Conservation (phyloP, 306 rosid species). For the Inga laurina region DNA sequence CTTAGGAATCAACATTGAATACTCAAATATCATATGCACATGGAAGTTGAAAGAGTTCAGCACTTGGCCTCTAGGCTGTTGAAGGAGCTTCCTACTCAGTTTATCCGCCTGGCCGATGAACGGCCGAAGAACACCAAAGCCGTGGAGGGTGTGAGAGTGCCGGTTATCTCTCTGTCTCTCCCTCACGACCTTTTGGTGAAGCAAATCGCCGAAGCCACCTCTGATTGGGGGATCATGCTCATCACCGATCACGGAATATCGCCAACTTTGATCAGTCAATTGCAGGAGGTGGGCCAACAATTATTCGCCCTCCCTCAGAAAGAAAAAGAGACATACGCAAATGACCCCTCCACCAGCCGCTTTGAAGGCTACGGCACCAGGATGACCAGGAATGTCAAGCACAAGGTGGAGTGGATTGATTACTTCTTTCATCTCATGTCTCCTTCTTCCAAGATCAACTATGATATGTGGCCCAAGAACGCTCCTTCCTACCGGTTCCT, state of each 20-base stretch:
- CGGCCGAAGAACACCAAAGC: constrained; percentile 44
- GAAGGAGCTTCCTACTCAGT: constrained; percentile 38
- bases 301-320: constrained; percentile 56
- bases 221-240: constrained; percentile 58
- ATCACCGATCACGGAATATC: constrained; percentile 57
- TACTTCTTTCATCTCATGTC: constrained; percentile 55
- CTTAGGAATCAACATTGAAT: too few species aligned
- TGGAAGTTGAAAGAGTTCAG: constrained; percentile 41
- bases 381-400: constrained; percentile 54
- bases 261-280: constrained; percentile 36
- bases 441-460: constrained; percentile 53
- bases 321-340: constrained; percentile 60
- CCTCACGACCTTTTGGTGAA: constrained; percentile 27
- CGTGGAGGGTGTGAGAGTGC: constrained; percentile 30
- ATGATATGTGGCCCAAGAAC: constrained; percentile 49
- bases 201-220: constrained; percentile 30
- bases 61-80: constrained; percentile 9
- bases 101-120: constrained; percentile 35
- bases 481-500: constrained; percentile 42
- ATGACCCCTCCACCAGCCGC: constrained; percentile 51
- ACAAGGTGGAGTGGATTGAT: constrained; percentile 76
- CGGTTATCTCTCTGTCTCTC: constrained; percentile 34
- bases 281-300: constrained; percentile 50
- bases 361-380: constrained; percentile 73
- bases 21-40: background rate